A percentile compares a stretch with the other conserved stretches of the same genome.
Conservation (phyloP, 2,329 filamentous ascomycete genomes). For the Penicillium italicum region DNA sequence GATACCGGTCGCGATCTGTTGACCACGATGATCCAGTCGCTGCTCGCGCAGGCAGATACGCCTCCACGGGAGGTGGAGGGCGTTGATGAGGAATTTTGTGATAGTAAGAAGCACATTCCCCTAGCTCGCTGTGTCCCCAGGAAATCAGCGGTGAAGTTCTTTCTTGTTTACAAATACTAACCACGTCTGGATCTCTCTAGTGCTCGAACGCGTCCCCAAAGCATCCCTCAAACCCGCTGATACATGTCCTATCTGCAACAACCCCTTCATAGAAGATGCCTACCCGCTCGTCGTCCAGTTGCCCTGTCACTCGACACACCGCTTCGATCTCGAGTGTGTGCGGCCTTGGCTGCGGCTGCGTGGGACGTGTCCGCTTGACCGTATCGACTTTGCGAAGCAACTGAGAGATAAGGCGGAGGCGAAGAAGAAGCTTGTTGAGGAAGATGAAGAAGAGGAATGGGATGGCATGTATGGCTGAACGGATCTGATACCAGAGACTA, state of each 20-base stretch:
- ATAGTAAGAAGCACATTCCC: conserved; percentile 35
- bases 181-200: conserved; percentile 25
- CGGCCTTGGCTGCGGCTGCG: conserved; percentile 62
- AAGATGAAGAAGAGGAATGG: conserved; percentile 47
- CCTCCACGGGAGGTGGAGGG: conserved; percentile 60
- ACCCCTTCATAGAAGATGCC: conserved; percentile 58
- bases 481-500: not conserved
- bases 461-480: conserved; percentile 47
- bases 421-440: conserved; percentile 42
- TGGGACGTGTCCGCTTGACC: conserved; percentile 61
- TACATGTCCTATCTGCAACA: conserved; percentile 59
- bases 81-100: conserved; percentile 59
- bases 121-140: not conserved
- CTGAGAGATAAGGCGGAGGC: conserved; percentile 50
- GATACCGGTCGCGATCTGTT: conserved; percentile 46
- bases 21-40: conserved; percentile 52
- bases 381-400: conserved; percentile 57
- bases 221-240: conserved; percentile 52
- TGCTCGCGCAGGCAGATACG: conserved; percentile 55
- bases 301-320: conserved; percentile 59
- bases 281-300: conserved; percentile 63
- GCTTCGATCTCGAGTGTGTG: conserved; percentile 64
- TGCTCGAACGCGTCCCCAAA: conserved; percentile 57
- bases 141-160: not conserved
- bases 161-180: not conserved